Evolutionary conservation across 2,329 filamentous ascomycete genomes (phyloP).

Genomic region (Fusarium udum): DNA sequence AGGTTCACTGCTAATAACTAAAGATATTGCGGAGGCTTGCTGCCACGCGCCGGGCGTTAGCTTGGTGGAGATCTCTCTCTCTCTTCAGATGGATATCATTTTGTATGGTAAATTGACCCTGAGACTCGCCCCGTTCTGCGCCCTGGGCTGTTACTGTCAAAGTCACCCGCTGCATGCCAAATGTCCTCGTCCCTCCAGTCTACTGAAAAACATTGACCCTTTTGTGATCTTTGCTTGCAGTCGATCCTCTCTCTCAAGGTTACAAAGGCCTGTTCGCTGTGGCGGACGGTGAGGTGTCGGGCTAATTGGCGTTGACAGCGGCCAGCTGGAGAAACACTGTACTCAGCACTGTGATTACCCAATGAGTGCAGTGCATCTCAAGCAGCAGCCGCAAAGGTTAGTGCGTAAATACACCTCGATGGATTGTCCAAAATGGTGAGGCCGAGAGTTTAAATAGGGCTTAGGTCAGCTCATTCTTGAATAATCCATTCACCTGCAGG

Average conservation of each 20-base stretch:
- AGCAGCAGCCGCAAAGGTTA: background rate
- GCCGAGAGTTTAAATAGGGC: background rate
- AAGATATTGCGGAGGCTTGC: conserved; percentile 25
- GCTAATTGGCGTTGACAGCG: conserved; percentile 3
- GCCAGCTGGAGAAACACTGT: conserved; percentile 25
- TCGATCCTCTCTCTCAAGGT: conserved; percentile 19
- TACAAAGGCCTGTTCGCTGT: conserved; percentile 23
- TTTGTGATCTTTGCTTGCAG: conserved; percentile 10
- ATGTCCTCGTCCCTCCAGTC: conserved; percentile 16
- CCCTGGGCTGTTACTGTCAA: conserved; percentile 16
- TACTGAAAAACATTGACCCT: conserved; percentile 19
- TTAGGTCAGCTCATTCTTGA: conserved; percentile 27
- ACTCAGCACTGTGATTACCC: conserved; percentile 9
- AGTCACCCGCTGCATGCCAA: conserved; percentile 7
- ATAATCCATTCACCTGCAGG: conserved; percentile 12
- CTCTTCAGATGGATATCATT: background rate
- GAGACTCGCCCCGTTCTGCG: conserved; percentile 21
- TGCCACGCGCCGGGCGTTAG: conserved; percentile 25
- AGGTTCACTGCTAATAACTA: background rate
- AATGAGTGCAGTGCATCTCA: background rate
- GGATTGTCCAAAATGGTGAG: background rate
- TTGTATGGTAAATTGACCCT: background rate
- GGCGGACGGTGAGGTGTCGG: conserved; percentile 9
- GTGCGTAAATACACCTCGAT: background rate
- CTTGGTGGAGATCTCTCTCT: conserved; percentile 23